Percentiles rank a stretch among this genome's conserved stretches.
phyloP scores from a whole-genome alignment of 345 rosid genomes.

The Noccaea caerulescens region DNA sequence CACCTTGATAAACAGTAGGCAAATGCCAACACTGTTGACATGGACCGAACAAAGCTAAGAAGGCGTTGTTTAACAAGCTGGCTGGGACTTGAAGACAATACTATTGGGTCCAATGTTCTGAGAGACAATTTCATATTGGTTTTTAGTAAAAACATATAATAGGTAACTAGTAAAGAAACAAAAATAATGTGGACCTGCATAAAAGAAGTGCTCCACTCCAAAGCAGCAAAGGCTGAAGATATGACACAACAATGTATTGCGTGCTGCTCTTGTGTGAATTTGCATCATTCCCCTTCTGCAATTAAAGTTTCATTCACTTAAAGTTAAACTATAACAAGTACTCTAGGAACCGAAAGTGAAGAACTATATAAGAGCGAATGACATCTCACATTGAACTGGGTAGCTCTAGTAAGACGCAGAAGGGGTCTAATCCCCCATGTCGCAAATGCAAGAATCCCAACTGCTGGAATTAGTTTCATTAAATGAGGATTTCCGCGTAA shows the following conservation, averaged over 20 bases:
- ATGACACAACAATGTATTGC: constrained; percentile 61
- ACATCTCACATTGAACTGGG: constrained; percentile 56
- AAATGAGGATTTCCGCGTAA: constrained; percentile 57
- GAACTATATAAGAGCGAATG: constrained; percentile 24
- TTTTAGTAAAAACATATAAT: constrained; percentile 23
- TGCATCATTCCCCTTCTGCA: constrained; percentile 61
- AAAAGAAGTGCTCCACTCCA: constrained; percentile 80
- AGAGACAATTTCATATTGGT: constrained; percentile 30
- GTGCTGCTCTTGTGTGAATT: constrained; percentile 71
- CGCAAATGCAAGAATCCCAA: constrained; percentile 76
- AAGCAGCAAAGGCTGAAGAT: constrained; percentile 83
- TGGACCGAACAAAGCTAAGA: constrained; percentile 68
- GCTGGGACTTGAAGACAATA: constrained; percentile 74
- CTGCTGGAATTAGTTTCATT: constrained; percentile 66
- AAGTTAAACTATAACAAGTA: constrained; percentile 20
- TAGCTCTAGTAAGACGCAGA: constrained; percentile 55
- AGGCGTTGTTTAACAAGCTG: constrained; percentile 85
- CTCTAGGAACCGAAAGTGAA: constrained; percentile 13
- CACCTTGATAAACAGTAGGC: constrained; percentile 89
- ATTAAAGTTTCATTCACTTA: constrained; percentile 19
- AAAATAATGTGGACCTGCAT: constrained; percentile 64
- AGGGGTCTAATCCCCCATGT: constrained; percentile 86
- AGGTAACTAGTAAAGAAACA: background rate
- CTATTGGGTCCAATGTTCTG: constrained; percentile 85
- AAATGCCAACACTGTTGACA: constrained; percentile 82